Conservation (phyloP, 225 moss, liverwort and hornwort species). For the Physcomitrellopsis africana region DNA sequence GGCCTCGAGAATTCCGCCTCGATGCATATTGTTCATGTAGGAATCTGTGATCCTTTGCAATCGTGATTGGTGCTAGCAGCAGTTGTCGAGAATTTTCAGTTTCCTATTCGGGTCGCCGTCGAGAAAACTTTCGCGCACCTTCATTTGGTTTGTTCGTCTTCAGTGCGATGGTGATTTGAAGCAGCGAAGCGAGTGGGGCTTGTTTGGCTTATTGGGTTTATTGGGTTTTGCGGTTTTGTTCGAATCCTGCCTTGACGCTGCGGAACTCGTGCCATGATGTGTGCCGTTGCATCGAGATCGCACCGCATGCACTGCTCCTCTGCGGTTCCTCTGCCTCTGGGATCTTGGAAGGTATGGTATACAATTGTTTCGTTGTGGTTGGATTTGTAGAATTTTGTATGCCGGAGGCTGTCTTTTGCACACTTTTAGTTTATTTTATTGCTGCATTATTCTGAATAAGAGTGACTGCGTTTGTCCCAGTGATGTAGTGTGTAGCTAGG, state of each 20-base stretch:
- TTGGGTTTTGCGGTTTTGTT: too few relatives aligned
- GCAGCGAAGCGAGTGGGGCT: slow-evolving; percentile 2
- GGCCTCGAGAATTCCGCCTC: too few relatives aligned
- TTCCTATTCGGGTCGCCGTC: not conserved
- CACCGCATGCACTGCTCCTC: slow-evolving; percentile 31
- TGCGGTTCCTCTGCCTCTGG: slow-evolving; percentile 26
- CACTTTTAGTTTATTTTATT: not conserved
- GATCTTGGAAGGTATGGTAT: slow-evolving; percentile 41
- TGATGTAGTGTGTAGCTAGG: too few relatives aligned
- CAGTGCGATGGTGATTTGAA: slow-evolving; percentile 24
- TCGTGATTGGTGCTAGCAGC: too few relatives aligned
- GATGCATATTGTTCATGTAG: too few relatives aligned
- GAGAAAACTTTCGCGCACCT: not conserved
- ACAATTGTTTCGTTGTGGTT: not conserved
- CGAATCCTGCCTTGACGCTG: not conserved
- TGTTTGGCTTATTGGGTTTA: not conserved
- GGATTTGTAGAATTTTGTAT: not conserved
- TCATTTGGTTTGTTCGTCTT: slow-evolving; percentile 2
- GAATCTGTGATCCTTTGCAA: too few relatives aligned
- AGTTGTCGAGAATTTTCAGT: too few relatives aligned
- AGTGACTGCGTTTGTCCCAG: not conserved
- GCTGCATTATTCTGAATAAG: not conserved
- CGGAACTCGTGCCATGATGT: slow-evolving; percentile 39
- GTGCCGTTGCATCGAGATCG: slow-evolving; percentile 39
- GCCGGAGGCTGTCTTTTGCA: not conserved